Conservation (phyloP, 1,284 basidiomycete species). For the Cryptococcus hybrid region DNA sequence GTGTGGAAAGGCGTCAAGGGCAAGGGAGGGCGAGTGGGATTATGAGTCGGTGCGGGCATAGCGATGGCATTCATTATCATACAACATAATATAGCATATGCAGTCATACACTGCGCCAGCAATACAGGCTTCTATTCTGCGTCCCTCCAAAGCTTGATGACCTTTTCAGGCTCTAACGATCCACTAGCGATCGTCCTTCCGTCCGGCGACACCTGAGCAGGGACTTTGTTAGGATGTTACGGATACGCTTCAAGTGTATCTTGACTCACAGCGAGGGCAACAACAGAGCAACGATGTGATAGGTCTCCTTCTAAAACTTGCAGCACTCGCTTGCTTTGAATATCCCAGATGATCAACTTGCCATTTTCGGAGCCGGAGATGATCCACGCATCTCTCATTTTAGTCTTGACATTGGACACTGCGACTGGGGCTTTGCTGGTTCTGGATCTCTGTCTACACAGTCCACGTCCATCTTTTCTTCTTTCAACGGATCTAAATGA, state of each 20-base stretch:
- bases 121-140: not conserved
- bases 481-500: too few species aligned
- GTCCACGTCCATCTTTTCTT: too few species aligned
- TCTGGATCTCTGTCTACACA: too few species aligned
- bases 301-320: constrained; percentile 62
- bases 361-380: constrained; percentile 88
- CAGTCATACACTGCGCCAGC: not conserved
- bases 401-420: not conserved
- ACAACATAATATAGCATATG: not conserved
- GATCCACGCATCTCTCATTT: constrained; percentile 55
- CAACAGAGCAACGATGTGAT: constrained; percentile 25
- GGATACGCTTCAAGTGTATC: not conserved
- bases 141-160: constrained; percentile 67
- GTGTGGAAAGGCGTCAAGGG: constrained; percentile 42
- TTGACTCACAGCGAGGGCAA: constrained; percentile 42
- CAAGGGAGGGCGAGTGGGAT: constrained; percentile 26
- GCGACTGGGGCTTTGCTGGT: too few species aligned
- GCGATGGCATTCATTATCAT: not conserved
- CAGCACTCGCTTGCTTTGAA: constrained; percentile 75
- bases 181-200: constrained; percentile 73
- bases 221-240: not conserved
- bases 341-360: constrained; percentile 84
- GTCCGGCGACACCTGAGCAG: constrained; percentile 65
- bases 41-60: constrained; percentile 5
- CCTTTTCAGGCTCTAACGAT: constrained; percentile 77